Base-by-base conservation (phyloP, 768 basidiomycete genomes). In the Suillus brevipes region DNA sequence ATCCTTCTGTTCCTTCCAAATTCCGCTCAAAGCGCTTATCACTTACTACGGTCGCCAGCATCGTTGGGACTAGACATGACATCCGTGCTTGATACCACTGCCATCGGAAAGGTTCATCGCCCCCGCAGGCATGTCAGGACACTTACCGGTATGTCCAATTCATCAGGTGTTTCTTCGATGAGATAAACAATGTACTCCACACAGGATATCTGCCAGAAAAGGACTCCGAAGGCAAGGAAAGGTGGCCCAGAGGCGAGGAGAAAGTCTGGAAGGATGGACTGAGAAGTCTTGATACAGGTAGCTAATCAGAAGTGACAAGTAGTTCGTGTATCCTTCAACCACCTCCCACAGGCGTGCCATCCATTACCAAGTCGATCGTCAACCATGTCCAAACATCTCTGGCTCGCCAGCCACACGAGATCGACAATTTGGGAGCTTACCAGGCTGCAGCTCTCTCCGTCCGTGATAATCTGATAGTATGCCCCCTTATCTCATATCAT, bases 401-500 rank as follows among this genome's bases (percentile, higher is more conserved):
- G 57, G 94, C 94, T 6, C 89, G 95, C 56, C 94, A 95, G 75
- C 86, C 95, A 2, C 93, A 92, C 82, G 99, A 94, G 75, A 82
- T 97, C 60, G 90, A 92, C 74, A 79, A 91, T 75, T 78, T 94
- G 42, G 92, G 94, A 55, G 92, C 94, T 45, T 98, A 97, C 80
- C 94, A 97, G 75, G 95, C 95, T 4, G 85, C 92, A 18, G 95
- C 97, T 4, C 78, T 97, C 42, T 89, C 93, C 53, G 91, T 91
- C 59, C 85, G 95, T 64, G 96, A 99, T 77, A 89, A 93, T 72
- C 84, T 99, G 45, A 82, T 97, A 61, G 91, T 93, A 73, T 61
- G 85, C 73, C 20, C 38, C 62, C 20, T 20, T 31, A 59, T 50
- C 38, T 53, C 37, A 34, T 59, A 38, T 55, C 28, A 9, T 18